Evolutionary conservation across 495 filamentous ascomycete genomes (phyloP).

Genomic region (Rhypophila decipiens): DNA sequence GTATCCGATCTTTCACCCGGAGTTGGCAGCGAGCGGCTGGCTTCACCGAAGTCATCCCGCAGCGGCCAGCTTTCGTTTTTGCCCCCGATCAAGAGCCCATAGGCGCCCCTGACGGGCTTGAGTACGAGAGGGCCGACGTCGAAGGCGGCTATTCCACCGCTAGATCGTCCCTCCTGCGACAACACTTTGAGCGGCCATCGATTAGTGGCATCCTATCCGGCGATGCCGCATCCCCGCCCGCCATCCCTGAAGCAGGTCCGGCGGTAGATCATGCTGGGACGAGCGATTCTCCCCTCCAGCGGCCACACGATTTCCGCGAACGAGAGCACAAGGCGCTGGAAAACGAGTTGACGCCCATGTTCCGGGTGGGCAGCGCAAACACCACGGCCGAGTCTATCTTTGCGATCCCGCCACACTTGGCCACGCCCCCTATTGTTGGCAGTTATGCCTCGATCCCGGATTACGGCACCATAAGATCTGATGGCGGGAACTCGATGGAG

Average conservation of each 20-base stretch:
- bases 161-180: conserved; percentile 31
- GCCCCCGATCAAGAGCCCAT: conserved; percentile 39
- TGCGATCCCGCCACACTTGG: conserved; percentile 54
- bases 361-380: conserved; percentile 26
- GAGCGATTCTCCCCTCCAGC: background rate
- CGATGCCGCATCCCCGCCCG: background rate
- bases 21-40: conserved; percentile 90
- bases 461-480: conserved; percentile 70
- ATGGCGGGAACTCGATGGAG: conserved; percentile 61
- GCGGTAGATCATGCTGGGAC: background rate
- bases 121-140: conserved; percentile 28
- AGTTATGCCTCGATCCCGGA: conserved; percentile 60
- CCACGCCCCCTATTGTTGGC: conserved; percentile 55
- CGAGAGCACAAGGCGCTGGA: conserved; percentile 37
- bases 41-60: conserved; percentile 79
- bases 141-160: conserved; percentile 27
- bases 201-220: background rate
- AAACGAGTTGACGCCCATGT: conserved; percentile 24
- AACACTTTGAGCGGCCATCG: conserved; percentile 29
- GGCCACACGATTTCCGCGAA: conserved; percentile 26
- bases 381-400: conserved; percentile 47
- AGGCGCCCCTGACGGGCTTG: conserved; percentile 23
- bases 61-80: conserved; percentile 63
- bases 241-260: too few relatives aligned
- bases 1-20: conserved; percentile 86